phyloP scores from a whole-genome alignment of 495 filamentous ascomycete species.

The Aspergillus funiculosus region DNA sequence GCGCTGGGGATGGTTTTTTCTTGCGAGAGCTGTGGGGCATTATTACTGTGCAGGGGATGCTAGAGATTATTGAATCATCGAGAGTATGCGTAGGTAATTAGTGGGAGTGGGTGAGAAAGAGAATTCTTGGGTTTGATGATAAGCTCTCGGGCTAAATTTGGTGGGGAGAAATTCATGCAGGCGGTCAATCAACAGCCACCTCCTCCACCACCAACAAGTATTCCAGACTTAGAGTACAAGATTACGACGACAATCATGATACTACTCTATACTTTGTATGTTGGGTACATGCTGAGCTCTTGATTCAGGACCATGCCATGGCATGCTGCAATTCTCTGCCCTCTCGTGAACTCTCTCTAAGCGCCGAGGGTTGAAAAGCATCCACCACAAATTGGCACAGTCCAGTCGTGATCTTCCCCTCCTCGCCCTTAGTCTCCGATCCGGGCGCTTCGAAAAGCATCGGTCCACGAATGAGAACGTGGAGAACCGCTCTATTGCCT shows the following conservation, averaged over 20 bases:
- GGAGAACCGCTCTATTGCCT: not conserved
- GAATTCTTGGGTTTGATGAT: not conserved
- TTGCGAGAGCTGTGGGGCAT: slow-evolving; percentile 49
- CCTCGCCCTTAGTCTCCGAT: slow-evolving; percentile 14
- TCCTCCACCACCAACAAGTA: too few relatives aligned
- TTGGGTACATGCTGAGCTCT: too few relatives aligned
- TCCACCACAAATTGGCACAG: not conserved
- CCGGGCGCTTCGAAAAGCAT: slow-evolving; percentile 17
- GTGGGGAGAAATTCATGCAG: not conserved
- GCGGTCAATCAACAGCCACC: too few relatives aligned
- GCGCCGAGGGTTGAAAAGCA: slow-evolving; percentile 5
- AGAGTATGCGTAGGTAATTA: not conserved
- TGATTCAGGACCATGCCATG: too few relatives aligned
- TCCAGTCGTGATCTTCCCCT: slow-evolving; percentile 5
- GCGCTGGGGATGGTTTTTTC: slow-evolving; percentile 22
- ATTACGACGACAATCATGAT: too few relatives aligned
- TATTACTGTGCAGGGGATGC: slow-evolving; percentile 1
- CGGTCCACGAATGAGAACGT: slow-evolving; percentile 14
- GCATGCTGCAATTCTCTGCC: not conserved
- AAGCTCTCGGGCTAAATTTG: not conserved
- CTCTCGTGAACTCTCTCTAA: slow-evolving; percentile 7
- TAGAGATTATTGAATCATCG: too few relatives aligned
- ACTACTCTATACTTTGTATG: too few relatives aligned
- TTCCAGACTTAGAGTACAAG: too few relatives aligned
- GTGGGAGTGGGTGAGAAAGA: not conserved